These are phyloP conservation scores for Litsea cubeba DNA, from an alignment of 164 flowering plant species.

Conservation along the genomic window DNA sequence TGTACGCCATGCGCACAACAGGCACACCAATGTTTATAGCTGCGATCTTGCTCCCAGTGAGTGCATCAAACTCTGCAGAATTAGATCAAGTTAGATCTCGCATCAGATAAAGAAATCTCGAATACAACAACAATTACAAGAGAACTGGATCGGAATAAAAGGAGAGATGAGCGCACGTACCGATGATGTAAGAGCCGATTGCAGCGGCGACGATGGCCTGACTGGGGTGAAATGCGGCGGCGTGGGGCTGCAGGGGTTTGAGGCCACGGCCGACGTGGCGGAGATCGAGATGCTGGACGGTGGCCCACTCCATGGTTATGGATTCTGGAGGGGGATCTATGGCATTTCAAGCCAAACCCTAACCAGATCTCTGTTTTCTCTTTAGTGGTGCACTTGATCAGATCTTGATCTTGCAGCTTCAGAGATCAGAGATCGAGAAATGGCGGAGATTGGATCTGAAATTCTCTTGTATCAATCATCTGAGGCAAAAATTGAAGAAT, in stretches of 20 bases:
- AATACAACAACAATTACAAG: neutral
- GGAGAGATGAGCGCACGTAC: conserved; percentile 21
- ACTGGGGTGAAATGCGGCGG: conserved; percentile 88
- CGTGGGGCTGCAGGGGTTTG: conserved; percentile 85
- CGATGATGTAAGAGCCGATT: conserved; percentile 65
- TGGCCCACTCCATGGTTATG: conserved; percentile 84
- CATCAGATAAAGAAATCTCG: neutral
- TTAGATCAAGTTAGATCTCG: neutral
- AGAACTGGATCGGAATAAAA: neutral
- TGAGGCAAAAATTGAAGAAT: no score
- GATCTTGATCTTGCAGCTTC: no score
- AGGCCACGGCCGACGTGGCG: conserved; percentile 72
- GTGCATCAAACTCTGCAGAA: conserved; percentile 82
- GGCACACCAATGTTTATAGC: conserved; percentile 80
- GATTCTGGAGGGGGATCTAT: neutral
- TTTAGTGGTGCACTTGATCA: no score
- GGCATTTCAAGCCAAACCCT: neutral
- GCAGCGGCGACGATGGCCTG: conserved; percentile 84
- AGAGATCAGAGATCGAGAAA: no score
- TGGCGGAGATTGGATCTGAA: no score
- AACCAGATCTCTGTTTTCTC: neutral
- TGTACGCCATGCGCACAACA: conserved; percentile 88
- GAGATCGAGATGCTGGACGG: conserved; percentile 96
- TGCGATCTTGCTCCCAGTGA: conserved; percentile 94
- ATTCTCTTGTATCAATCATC: no score